A percentile compares a stretch with the other conserved stretches of the same genome.
These are phyloP conservation scores for Suillus luteus DNA, from an alignment of 768 basidiomycete genomes.

Conservation along the genomic window DNA sequence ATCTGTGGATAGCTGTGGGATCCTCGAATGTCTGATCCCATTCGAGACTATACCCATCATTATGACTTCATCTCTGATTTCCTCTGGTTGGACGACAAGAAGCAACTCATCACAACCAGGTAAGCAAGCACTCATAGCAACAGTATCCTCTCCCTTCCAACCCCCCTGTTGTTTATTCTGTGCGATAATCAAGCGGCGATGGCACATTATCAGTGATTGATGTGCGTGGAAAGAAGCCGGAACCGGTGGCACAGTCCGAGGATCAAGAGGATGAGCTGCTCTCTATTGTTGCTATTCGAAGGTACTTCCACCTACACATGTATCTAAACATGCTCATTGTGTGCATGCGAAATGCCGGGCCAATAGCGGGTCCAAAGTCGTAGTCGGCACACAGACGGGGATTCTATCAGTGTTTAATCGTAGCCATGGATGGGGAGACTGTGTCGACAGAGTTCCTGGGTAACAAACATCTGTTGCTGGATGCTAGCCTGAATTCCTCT, in stretches of 20 bases:
- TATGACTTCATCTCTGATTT: constrained; percentile 96
- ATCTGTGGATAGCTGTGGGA: constrained; percentile 77
- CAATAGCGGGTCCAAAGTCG: constrained; percentile 70
- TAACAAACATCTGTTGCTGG: constrained; percentile 35
- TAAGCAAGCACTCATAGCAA: constrained; percentile 34
- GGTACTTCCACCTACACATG: constrained; percentile 43
- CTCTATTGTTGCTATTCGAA: constrained; percentile 82
- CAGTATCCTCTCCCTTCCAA: neutral
- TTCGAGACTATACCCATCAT: constrained; percentile 79
- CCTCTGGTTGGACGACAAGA: constrained; percentile 80
- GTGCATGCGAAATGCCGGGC: neutral
- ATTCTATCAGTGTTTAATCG: constrained; percentile 90
- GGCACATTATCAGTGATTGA: constrained; percentile 93
- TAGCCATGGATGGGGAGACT: constrained; percentile 86
- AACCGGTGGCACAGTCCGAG: constrained; percentile 84
- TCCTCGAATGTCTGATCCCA: constrained; percentile 63
- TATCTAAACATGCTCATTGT: constrained; percentile 3
- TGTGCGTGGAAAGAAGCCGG: constrained; percentile 75
- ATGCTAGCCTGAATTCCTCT: constrained; percentile 7
- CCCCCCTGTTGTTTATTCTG: constrained; percentile 2
- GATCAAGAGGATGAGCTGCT: constrained; percentile 96
- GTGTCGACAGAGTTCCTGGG: constrained; percentile 89
- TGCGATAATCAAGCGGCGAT: constrained; percentile 65
- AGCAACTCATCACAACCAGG: constrained; percentile 88
- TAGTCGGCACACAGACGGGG: constrained; percentile 89